Conservation (phyloP, 768 basidiomycete species). For the Boletus vinaceobasis region DNA sequence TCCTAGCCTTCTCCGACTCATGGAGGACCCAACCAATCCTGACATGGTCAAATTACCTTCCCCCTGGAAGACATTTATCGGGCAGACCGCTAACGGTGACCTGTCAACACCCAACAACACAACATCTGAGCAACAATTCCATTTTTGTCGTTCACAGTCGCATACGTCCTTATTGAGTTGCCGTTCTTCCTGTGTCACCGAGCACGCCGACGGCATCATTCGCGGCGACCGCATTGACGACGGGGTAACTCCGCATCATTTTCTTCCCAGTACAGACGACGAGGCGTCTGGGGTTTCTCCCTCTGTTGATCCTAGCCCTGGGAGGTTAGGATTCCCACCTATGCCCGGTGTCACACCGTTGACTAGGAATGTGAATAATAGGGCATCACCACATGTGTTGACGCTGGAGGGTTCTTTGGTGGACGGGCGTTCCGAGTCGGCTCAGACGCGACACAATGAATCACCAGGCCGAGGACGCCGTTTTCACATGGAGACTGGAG, state of each 20-base stretch:
- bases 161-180: background rate
- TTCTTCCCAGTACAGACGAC: background rate
- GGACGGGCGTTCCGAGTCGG: background rate
- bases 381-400: background rate
- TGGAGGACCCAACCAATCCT: background rate
- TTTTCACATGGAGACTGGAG: background rate
- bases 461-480: too few species aligned
- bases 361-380: background rate
- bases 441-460: background rate
- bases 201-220: background rate
- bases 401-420: background rate
- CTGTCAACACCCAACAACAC: background rate
- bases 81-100: background rate
- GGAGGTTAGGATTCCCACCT: background rate
- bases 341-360: background rate
- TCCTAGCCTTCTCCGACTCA: conserved; percentile 5
- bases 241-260: too few species aligned
- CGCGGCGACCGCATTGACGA: background rate
- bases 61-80: background rate
- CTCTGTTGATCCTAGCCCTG: background rate
- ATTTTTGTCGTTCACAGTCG: background rate
- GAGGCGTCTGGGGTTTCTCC: background rate
- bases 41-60: background rate
- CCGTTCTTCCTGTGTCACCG: background rate
- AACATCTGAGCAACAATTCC: background rate